Base-by-base conservation (phyloP, 2,329 filamentous ascomycete species). In the Aulographum hederae region DNA sequence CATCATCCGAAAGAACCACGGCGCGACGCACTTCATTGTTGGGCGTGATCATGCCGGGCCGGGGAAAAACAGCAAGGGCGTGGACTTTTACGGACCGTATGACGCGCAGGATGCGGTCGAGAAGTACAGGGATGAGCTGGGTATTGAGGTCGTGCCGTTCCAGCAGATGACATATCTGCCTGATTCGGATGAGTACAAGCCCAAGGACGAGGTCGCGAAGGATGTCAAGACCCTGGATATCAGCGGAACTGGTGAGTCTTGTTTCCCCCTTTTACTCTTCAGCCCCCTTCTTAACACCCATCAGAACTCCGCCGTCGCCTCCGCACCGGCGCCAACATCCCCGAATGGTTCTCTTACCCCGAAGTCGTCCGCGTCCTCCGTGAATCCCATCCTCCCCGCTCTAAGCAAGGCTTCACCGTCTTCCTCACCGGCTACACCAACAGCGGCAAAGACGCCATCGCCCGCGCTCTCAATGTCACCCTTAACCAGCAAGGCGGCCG, bases 111-210 rank as follows among this genome's bases (percentile, higher is more conserved):
- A 86, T 50, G 81, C 85, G 17, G 85, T 98, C 37, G 84, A 94
- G 68, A 82, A 93, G 66, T 92, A 94, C 72, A 77, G 75, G 51
- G 73, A 82, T 43, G 89, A 98, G 69, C 79, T 98, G 39, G 89
- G 86, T 47, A 98, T 98, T 51, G 82, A 94, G 64, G 89, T 98
- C 50, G 89, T 98, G 41, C 84, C 89, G 44, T 98, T 98, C 77
- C 86, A 95, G 66, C 84, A 91, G 73, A 93, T 98, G 77, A 95
- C 91, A 40, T 98, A 95, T 63, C 77, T 95, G 37, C 89, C 89
- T 44, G 89, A 95, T 60, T 76, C 73, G 51, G 89, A 98, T 57
- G 89, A 95, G 67, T 98, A 98, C 67, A 73, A 72, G 46, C 89
- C 89, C 35, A 73, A 84, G 56, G 81, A 98, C 60, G 71, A 94